Evolutionary conservation across 768 basidiomycete genomes (phyloP).

Genomic region (Mycena leptocephala): DNA sequence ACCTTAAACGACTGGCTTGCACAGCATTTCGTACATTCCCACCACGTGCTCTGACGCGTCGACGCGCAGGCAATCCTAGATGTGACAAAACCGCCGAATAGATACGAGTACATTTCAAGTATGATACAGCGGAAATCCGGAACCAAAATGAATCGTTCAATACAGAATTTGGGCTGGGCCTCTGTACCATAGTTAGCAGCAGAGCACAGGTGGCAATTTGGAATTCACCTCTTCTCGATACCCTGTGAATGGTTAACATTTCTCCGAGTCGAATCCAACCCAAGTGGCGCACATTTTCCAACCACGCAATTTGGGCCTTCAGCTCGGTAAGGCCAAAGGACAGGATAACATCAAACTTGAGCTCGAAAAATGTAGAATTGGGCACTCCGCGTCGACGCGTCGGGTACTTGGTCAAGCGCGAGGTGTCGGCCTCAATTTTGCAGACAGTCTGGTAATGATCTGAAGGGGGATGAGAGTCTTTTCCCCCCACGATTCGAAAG

Average conservation of each 20-base stretch:
- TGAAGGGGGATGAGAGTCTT: not conserved
- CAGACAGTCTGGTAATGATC: not conserved
- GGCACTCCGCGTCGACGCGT: not conserved
- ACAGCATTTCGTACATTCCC: no score
- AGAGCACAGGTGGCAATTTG: no score
- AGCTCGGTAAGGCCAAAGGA: slow-evolving; percentile 70
- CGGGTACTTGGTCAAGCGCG: not conserved
- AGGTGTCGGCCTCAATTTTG: slow-evolving; percentile 19
- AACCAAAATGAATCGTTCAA: not conserved
- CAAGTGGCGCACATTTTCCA: slow-evolving; percentile 58
- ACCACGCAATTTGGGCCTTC: slow-evolving; percentile 68
- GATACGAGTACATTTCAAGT: not conserved
- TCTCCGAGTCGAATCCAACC: not conserved
- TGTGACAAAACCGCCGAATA: no score
- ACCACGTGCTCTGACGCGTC: no score
- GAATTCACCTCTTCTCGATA: slow-evolving; percentile 54
- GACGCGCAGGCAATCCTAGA: no score
- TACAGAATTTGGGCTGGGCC: slow-evolving; percentile 54
- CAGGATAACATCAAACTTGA: slow-evolving; percentile 62
- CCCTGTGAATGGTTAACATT: slow-evolving; percentile 44
- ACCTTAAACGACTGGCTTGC: no score
- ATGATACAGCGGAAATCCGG: no score
- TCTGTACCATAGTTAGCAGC: slow-evolving; percentile 40
- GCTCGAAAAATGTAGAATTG: slow-evolving; percentile 43
- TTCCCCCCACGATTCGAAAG: not conserved